phyloP scores from a whole-genome alignment of 257 asterid genomes.

The Gardenia jasminoides region DNA sequence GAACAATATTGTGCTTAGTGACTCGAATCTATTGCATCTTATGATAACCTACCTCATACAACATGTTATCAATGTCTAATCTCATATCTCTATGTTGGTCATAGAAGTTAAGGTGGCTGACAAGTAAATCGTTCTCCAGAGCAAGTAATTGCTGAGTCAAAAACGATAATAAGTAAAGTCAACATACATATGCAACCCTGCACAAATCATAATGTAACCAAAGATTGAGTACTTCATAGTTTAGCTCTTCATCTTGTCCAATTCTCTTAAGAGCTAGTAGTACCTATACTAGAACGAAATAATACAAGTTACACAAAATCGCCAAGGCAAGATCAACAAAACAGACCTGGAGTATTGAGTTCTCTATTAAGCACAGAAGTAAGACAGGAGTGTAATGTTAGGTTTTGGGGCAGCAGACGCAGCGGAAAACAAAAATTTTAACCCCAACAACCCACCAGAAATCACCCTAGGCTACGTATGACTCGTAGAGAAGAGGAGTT shows the following conservation, averaged over 20 bases:
- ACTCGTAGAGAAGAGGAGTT: too few species aligned
- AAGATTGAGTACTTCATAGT: conserved; percentile 58
- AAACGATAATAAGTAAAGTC: conserved; percentile 13
- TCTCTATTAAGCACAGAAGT: not conserved
- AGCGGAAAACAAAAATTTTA: too few species aligned
- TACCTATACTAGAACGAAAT: conserved; percentile 38
- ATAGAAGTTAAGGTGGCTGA: conserved; percentile 57
- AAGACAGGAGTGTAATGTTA: not conserved
- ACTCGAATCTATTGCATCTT: not conserved
- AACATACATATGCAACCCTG: conserved; percentile 1
- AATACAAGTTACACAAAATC: conserved; percentile 6
- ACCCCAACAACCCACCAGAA: too few species aligned
- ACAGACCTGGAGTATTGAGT: not conserved
- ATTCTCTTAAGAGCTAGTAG: conserved; percentile 79
- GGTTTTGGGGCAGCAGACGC: too few species aligned
- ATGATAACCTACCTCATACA: conserved; percentile 66
- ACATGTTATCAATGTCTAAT: conserved; percentile 89
- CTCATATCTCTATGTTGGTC: conserved; percentile 91
- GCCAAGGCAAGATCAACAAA: conserved; percentile 10
- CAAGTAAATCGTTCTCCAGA: conserved; percentile 62
- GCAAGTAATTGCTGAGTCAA: conserved; percentile 58
- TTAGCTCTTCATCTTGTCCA: conserved; percentile 60
- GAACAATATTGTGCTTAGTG: not conserved
- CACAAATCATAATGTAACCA: not conserved
- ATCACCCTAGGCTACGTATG: too few species aligned